phyloP scores from a whole-genome alignment of 2,329 filamentous ascomycete species.

The Fusarium clavum region DNA sequence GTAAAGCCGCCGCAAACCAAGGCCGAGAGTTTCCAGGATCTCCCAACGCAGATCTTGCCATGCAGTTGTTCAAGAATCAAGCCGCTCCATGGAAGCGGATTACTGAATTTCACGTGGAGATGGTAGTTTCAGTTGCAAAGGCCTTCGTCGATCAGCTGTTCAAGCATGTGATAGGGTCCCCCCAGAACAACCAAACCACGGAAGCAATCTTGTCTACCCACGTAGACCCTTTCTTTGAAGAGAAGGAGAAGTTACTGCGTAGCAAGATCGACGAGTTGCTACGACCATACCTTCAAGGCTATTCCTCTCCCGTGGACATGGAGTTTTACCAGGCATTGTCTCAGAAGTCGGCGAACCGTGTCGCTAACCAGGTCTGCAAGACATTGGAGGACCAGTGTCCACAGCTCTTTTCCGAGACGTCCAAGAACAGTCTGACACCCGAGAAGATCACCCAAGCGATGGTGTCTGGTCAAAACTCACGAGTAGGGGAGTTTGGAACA shows the following conservation, averaged over 20 bases:
- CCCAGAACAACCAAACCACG: conserved; percentile 29
- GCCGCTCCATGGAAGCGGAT: conserved; percentile 55
- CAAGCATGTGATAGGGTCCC: conserved; percentile 46
- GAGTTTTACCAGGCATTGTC: conserved; percentile 46
- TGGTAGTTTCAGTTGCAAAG: conserved; percentile 47
- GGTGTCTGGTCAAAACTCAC: conserved; percentile 10
- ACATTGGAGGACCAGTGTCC: conserved; percentile 25
- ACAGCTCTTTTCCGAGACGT: conserved; percentile 33
- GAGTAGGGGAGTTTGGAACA: conserved; percentile 50
- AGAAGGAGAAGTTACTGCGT: conserved; percentile 46
- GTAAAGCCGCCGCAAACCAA: conserved; percentile 47
- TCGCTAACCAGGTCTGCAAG: conserved; percentile 34
- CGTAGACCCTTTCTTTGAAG: conserved; percentile 50
- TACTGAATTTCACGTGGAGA: conserved; percentile 51
- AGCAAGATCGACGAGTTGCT: conserved; percentile 56
- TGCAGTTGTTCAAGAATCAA: conserved; percentile 56
- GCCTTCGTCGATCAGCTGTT: conserved; percentile 55
- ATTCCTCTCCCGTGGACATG: conserved; percentile 43
- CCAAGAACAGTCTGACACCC: neutral
- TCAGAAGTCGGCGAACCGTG: neutral
- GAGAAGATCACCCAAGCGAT: conserved; percentile 21
- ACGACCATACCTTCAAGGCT: conserved; percentile 51
- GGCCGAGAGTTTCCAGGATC: conserved; percentile 56
- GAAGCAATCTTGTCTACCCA: conserved; percentile 41
- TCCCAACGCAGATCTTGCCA: conserved; percentile 51